Percentiles rank a stretch among this genome's conserved stretches.
These are phyloP conservation scores for Mortierella sp. DNA, from an alignment of 371 early-diverging fungal species.

Conservation along the genomic window DNA sequence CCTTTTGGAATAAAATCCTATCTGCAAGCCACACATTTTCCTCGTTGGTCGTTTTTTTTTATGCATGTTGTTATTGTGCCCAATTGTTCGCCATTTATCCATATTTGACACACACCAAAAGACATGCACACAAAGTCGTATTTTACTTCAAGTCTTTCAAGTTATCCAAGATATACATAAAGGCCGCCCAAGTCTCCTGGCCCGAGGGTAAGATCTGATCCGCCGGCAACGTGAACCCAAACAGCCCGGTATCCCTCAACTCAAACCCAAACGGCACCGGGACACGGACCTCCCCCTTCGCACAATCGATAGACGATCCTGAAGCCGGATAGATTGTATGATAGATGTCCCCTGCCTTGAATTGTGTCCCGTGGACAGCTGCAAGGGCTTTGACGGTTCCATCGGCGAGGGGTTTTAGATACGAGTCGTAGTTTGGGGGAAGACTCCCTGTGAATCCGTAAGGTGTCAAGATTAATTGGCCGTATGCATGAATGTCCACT, in stretches of 20 bases:
- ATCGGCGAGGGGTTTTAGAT: not conserved
- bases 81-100: no score
- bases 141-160: not conserved
- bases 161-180: slow-evolving; percentile 12
- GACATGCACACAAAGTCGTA: no score
- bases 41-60: no score
- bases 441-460: not conserved
- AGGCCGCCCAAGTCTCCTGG: slow-evolving; percentile 51
- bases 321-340: slow-evolving; percentile 58
- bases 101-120: no score
- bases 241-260: not conserved
- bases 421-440: not conserved
- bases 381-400: not conserved
- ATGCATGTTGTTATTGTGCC: no score
- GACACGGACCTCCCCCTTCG: slow-evolving; percentile 64
- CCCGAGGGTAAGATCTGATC: slow-evolving; percentile 61
- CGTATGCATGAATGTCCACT: not conserved
- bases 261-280: slow-evolving; percentile 49
- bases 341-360: slow-evolving; percentile 46
- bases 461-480: not conserved
- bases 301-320: slow-evolving; percentile 60
- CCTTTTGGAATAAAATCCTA: no score
- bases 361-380: slow-evolving; percentile 3
- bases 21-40: no score
- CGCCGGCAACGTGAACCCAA: slow-evolving; percentile 29